Percentiles rank a stretch among this genome's conserved stretches.
Evolutionary conservation across 257 asterid genomes (phyloP).

Genomic region (Eustoma russellianum): DNA sequence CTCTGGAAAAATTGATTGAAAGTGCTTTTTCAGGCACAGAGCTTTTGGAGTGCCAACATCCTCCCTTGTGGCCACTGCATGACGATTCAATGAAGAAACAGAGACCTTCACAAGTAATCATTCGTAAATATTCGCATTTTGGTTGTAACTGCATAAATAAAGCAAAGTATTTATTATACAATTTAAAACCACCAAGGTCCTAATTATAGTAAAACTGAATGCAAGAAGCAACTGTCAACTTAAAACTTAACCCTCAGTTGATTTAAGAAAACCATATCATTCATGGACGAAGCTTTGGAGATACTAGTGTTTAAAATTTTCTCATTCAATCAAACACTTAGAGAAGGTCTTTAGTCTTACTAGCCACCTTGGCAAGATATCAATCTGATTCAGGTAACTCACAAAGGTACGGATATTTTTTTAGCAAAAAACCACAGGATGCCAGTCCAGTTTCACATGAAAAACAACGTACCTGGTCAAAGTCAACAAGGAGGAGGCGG

Average conservation of each 20-base stretch:
- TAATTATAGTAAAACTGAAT: too few species aligned
- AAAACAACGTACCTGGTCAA: constrained; percentile 63
- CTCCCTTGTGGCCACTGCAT: constrained; percentile 93
- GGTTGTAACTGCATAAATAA: neutral
- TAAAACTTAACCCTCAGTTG: too few species aligned
- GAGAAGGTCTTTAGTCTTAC: too few species aligned
- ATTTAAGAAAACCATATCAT: too few species aligned
- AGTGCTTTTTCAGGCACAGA: constrained; percentile 79
- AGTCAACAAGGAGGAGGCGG: constrained; percentile 86
- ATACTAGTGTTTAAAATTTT: too few species aligned
- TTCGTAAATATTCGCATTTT: neutral
- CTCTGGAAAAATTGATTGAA: constrained; percentile 74
- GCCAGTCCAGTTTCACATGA: neutral
- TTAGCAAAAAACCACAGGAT: too few species aligned
- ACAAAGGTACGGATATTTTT: too few species aligned
- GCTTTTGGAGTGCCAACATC: constrained; percentile 94
- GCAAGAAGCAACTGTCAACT: too few species aligned
- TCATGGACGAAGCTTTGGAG: too few species aligned
- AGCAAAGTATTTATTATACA: neutral
- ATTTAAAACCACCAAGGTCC: neutral
- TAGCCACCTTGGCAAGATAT: too few species aligned
- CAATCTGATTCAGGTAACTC: too few species aligned
- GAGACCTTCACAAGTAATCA: constrained; percentile 50
- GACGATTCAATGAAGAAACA: constrained; percentile 91
- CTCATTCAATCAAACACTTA: too few species aligned